These are phyloP conservation scores for Candida taoyuanica DNA, from an alignment of 805 yeast genomes.

Conservation along the genomic window DNA sequence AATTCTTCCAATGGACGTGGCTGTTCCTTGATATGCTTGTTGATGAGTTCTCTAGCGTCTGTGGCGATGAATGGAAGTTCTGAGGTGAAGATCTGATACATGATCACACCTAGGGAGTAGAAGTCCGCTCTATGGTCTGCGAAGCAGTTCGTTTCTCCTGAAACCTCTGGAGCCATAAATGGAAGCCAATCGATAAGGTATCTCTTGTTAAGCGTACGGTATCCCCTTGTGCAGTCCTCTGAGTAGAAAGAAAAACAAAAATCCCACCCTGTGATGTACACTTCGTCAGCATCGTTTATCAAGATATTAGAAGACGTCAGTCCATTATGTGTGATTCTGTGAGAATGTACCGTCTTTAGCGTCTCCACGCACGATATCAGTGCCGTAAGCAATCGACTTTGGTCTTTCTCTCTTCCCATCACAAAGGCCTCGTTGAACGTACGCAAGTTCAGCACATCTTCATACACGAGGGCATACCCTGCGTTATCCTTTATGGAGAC, in stretches of 20 bases:
- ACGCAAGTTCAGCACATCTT: constrained; percentile 17
- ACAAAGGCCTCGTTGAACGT: constrained; percentile 17
- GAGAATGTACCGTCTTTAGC: constrained; percentile 32
- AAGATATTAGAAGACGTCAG: constrained; percentile 37
- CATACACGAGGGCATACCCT: constrained; percentile 19
- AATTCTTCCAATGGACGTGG: constrained; percentile 36
- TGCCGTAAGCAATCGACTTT: constrained; percentile 19
- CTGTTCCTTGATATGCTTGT: constrained; percentile 36
- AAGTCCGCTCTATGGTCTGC: constrained; percentile 46
- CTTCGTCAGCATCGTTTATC: constrained; percentile 31
- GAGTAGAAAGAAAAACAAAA: constrained; percentile 37
- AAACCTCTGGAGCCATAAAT: constrained; percentile 47
- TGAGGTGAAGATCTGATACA: constrained; percentile 45
- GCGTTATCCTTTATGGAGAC: constrained; percentile 7
- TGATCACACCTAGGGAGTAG: constrained; percentile 45
- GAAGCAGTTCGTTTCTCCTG: constrained; percentile 34
- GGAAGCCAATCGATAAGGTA: constrained; percentile 38
- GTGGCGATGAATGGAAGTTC: constrained; percentile 39
- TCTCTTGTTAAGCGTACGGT: constrained; percentile 36
- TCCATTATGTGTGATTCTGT: constrained; percentile 45
- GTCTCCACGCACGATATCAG: constrained; percentile 24
- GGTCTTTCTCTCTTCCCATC: constrained; percentile 7
- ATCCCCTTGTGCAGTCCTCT: constrained; percentile 40
- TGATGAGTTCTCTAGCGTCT: constrained; percentile 35
- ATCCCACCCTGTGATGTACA: constrained; percentile 45